Conservation (phyloP, 75 land plant genomes). For the Ceratopteris richardii region DNA sequence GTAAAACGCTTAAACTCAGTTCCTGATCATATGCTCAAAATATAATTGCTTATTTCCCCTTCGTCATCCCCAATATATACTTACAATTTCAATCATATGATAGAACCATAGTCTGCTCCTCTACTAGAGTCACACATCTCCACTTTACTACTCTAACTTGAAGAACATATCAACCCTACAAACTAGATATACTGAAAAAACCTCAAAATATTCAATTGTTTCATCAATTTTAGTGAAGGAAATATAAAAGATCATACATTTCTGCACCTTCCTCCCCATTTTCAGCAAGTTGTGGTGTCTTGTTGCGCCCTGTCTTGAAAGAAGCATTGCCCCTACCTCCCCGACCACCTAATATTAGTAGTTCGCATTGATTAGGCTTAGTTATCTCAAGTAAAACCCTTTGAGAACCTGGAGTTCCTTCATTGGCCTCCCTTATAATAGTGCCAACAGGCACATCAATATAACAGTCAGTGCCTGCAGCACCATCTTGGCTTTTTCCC, state of each 20-base stretch:
- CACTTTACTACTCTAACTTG: too few relatives aligned
- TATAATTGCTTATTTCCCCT: too few relatives aligned
- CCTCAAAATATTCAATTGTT: too few relatives aligned
- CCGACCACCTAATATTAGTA: conserved; percentile 80
- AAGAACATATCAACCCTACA: too few relatives aligned
- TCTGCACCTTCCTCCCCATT: conserved; percentile 87
- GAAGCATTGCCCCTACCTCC: conserved; percentile 93
- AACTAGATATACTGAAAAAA: too few relatives aligned
- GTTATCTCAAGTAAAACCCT: conserved; percentile 67
- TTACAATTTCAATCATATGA: too few relatives aligned
- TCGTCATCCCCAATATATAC: too few relatives aligned
- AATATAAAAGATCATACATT: conserved; percentile 59
- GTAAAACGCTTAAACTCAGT: too few relatives aligned
- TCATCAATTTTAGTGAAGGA: too few relatives aligned
- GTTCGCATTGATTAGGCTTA: conserved; percentile 57
- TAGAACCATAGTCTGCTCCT: too few relatives aligned
- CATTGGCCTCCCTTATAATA: conserved; percentile 49
- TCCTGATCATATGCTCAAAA: too few relatives aligned
- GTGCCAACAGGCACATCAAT: conserved; percentile 86
- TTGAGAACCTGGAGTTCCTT: conserved; percentile 26
- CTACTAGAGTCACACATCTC: too few relatives aligned
- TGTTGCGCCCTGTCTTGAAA: conserved; percentile 79
- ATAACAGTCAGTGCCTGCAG: conserved; percentile 65
- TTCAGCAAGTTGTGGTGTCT: conserved; percentile 83
- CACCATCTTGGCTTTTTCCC: conserved; percentile 60